Conservation (phyloP, 306 rosid genomes). For the Carpinus fangiana region DNA sequence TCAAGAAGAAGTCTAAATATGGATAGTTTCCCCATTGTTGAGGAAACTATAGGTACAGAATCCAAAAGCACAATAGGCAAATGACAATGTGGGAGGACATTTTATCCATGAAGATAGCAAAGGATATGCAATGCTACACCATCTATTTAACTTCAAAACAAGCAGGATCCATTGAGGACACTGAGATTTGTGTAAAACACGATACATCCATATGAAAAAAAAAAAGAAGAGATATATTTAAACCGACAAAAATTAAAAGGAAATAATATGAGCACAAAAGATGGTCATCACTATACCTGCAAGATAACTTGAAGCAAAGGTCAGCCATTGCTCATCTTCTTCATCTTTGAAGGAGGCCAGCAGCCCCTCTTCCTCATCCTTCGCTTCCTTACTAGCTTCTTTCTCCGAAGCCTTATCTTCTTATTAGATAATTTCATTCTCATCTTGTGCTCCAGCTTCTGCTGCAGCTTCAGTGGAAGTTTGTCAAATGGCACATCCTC, state of each 20-base stretch:
- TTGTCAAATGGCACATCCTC: neutral
- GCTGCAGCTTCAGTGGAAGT: neutral
- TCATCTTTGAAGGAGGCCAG: neutral
- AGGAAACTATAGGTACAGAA: neutral
- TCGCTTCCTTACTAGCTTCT: neutral
- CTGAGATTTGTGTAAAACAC: neutral
- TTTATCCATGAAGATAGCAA: neutral
- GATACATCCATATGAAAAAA: neutral
- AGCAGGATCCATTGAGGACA: no score
- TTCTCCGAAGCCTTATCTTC: slow-evolving; percentile 3
- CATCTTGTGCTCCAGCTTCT: slow-evolving; percentile 12
- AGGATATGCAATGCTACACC: neutral
- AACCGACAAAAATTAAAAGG: neutral
- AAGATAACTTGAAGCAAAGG: neutral
- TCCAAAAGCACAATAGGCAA: neutral
- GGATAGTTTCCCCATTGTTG: neutral
- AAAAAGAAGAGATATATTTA: neutral
- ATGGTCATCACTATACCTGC: neutral
- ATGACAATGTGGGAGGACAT: neutral
- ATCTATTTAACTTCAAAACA: neutral
- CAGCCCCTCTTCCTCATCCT: slow-evolving; percentile 9
- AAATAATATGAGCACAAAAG: neutral
- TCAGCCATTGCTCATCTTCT: neutral
- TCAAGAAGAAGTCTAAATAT: neutral
- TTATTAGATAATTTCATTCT: neutral